Conservation (phyloP, 2,329 filamentous ascomycete species). For the Colletotrichum eremochloae region DNA sequence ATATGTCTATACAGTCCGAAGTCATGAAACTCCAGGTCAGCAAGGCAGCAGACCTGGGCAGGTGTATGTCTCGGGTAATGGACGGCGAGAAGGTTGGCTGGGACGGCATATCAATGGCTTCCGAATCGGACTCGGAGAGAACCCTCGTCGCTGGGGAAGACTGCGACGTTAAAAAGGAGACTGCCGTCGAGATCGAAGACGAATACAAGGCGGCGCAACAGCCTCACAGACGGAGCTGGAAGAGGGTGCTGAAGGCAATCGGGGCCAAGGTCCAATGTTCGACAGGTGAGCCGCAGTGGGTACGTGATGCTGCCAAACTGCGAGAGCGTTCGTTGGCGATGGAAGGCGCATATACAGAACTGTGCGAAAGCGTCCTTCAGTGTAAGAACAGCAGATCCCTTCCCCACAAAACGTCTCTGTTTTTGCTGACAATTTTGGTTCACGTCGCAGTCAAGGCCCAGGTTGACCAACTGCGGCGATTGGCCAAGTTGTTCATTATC, state of each 20-base stretch:
- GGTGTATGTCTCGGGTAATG: neutral
- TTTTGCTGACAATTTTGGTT: neutral
- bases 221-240: neutral
- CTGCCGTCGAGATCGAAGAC: neutral
- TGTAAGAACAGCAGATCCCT: neutral
- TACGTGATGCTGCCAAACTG: neutral
- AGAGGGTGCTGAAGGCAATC: neutral
- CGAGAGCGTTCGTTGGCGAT: neutral
- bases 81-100: neutral
- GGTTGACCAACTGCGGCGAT: neutral
- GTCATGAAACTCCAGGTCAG: neutral
- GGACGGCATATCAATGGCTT: neutral
- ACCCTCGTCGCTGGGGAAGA: slow-evolving; percentile 1
- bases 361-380: neutral
- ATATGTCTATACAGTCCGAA: neutral
- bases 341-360: neutral
- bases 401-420: neutral
- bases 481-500: neutral
- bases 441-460: neutral
- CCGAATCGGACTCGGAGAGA: neutral
- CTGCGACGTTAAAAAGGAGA: neutral
- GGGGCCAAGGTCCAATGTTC: neutral
- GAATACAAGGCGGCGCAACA: neutral
- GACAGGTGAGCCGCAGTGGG: neutral
- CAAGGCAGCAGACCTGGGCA: neutral